Base-by-base conservation (phyloP, 352 stramenopile species). In the Globisporangium nodosum region DNA sequence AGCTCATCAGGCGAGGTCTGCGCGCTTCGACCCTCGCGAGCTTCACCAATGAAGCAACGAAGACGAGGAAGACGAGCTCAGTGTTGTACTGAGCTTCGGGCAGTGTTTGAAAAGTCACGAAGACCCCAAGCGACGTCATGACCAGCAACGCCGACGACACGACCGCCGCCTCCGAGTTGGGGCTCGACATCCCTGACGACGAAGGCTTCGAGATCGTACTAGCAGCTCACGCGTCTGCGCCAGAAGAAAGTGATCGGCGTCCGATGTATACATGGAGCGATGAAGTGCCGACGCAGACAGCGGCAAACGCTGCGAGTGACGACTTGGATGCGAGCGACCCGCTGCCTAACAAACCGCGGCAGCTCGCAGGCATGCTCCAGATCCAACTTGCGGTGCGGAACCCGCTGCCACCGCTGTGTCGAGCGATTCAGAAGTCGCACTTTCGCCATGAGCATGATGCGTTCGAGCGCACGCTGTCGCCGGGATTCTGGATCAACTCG, bases 381-480 rank as follows among this genome's bases (percentile, higher is more conserved):
- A 65, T 71, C 48, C 58, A 56, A 12, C 47, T 71, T 4, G 33
- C 33, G 2, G 49, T 50, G n/a, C 49, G 56, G 20, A 66, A 69
- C 27, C 62, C 61, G 15, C 21, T 66, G 3, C 57, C 61, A 8
- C 18, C 58, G 24, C 46, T 73, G 6, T 58, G 49, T 20, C 31
- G 35, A 8, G 42, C 54, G 18, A 42, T 73, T 2, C 31, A 64
- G 18, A 49, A 59, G 18, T 63, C 66, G 1, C 66, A 73, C 20
- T 12, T 58, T 12, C 16, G 40, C 13, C 21, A 35, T 27, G 43
- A 67, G 15, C 21, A 46, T 7, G 24, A 58, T 9, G 6, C 21
- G 27, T 4, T 53, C 9, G 16, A 54, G 24, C 39, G 42, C 21
- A 42, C 37, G n/a, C 42, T 52, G 16, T 40, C 39, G 27, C 37